These are phyloP conservation scores for Thalassia testudinum DNA, from an alignment of 116 monocot genomes.

Conservation along the genomic window DNA sequence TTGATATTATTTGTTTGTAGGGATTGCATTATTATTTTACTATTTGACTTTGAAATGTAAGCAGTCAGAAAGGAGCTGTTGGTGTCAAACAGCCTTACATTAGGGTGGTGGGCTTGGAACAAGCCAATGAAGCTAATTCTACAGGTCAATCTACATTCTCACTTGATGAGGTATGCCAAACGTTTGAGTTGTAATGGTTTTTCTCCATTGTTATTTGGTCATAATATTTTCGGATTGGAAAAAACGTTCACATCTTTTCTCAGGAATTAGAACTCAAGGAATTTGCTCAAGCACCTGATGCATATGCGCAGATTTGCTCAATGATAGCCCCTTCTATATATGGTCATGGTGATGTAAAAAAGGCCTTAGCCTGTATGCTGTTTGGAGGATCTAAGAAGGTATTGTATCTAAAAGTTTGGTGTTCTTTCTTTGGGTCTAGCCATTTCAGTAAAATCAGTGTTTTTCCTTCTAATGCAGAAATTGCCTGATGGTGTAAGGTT, in stretches of 20 bases:
- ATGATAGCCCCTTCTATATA: constrained; percentile 94
- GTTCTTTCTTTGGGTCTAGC: neutral
- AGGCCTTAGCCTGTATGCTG: constrained; percentile 81
- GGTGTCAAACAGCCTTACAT: constrained; percentile 98
- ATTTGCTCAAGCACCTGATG: constrained; percentile 88
- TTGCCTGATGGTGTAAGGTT: constrained; percentile 86
- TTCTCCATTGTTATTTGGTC: neutral
- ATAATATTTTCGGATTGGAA: neutral
- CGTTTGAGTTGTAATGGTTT: neutral
- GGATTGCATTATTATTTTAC: neutral
- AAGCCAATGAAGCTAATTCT: constrained; percentile 66
- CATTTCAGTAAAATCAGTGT: neutral
- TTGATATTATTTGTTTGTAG: neutral
- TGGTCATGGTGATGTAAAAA: constrained; percentile 96
- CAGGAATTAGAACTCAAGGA: constrained; percentile 87
- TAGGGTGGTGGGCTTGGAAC: constrained; percentile 90
- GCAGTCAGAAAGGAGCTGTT: constrained; percentile 86
- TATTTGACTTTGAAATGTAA: neutral
- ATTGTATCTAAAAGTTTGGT: neutral
- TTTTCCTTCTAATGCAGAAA: constrained; percentile 22
- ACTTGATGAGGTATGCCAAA: constrained; percentile 47
- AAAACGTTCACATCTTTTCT: neutral
- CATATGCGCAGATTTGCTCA: constrained; percentile 68
- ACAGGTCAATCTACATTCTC: constrained; percentile 63
- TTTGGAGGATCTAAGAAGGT: constrained; percentile 98